A percentile compares a stretch with the other conserved stretches of the same genome.
These are phyloP conservation scores for Agrocybe chaxingu DNA, from an alignment of 768 basidiomycete species.

Conservation along the genomic window DNA sequence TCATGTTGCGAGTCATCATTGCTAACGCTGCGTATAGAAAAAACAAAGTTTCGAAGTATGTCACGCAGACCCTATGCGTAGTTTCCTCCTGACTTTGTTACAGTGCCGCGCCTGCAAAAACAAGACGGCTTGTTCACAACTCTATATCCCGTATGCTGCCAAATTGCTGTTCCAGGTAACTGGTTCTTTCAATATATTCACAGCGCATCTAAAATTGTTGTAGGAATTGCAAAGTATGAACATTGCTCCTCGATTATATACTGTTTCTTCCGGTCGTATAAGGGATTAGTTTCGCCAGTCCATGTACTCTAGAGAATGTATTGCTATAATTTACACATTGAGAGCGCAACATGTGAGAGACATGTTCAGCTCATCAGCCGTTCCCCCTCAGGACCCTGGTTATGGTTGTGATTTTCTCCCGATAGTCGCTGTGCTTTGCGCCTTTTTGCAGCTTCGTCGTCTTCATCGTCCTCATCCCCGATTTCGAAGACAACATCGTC, in stretches of 20 bases:
- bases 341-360: slow-evolving; percentile 1
- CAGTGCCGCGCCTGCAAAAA: slow-evolving; percentile 95
- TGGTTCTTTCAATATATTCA: not conserved
- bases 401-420: slow-evolving; percentile 36
- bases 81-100: not conserved
- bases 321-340: slow-evolving; percentile 31
- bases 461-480: slow-evolving; percentile 82
- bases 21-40: slow-evolving; percentile 49
- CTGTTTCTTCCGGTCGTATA: slow-evolving; percentile 83
- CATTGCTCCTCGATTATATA: slow-evolving; percentile 84
- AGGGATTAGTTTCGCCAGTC: slow-evolving; percentile 49
- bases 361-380: slow-evolving; percentile 46
- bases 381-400: slow-evolving; percentile 48
- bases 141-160: slow-evolving; percentile 95
- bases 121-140: slow-evolving; percentile 89
- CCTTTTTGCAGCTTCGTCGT: slow-evolving; percentile 48
- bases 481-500: slow-evolving; percentile 88
- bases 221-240: slow-evolving; percentile 96
- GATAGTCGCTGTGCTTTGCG: slow-evolving; percentile 39
- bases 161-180: slow-evolving; percentile 91
- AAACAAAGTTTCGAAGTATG: slow-evolving; percentile 92
- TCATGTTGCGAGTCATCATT: slow-evolving; percentile 5
- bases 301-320: slow-evolving; percentile 28
- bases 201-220: slow-evolving; percentile 1
- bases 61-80: not conserved